phyloP scores from a whole-genome alignment of 148 eudicot species.

The Rhododendron simsii region DNA sequence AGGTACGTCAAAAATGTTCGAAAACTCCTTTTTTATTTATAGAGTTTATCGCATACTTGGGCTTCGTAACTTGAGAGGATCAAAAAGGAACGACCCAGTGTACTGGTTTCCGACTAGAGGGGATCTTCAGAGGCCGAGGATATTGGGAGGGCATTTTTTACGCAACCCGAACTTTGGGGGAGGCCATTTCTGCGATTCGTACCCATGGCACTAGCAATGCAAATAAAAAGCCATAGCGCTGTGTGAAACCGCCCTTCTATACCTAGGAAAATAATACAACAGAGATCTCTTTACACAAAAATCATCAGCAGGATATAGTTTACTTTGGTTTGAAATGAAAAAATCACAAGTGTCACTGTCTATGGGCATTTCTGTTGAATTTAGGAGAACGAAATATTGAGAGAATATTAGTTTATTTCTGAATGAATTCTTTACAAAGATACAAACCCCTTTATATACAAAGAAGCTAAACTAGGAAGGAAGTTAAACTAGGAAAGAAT shows the following conservation, averaged over 20 bases:
- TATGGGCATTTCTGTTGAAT: too few relatives aligned
- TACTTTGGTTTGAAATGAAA: not conserved
- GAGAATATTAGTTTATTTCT: too few relatives aligned
- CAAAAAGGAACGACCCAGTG: not conserved
- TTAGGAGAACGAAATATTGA: too few relatives aligned
- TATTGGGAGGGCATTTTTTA: not conserved
- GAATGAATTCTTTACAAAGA: too few relatives aligned
- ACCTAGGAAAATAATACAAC: not conserved
- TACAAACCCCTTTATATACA: too few relatives aligned
- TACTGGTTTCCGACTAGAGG: not conserved
- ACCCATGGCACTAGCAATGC: not conserved
- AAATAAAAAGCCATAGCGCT: not conserved
- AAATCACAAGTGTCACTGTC: not conserved
- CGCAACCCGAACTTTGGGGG: not conserved
- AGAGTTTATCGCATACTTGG: not conserved
- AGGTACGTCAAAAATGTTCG: slow-evolving; percentile 28
- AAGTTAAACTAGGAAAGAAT: too few relatives aligned
- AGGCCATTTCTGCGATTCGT: not conserved
- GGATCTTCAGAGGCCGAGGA: not conserved
- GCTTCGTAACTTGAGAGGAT: not conserved
- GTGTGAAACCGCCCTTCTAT: not conserved
- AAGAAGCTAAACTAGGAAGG: too few relatives aligned
- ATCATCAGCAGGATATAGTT: not conserved
- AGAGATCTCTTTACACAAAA: not conserved
- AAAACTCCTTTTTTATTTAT: not conserved